A percentile compares a stretch with the other conserved stretches of the same genome.
phyloP scores from a whole-genome alignment of 352 stramenopile genomes.

The Saprolegnia parasitica region DNA sequence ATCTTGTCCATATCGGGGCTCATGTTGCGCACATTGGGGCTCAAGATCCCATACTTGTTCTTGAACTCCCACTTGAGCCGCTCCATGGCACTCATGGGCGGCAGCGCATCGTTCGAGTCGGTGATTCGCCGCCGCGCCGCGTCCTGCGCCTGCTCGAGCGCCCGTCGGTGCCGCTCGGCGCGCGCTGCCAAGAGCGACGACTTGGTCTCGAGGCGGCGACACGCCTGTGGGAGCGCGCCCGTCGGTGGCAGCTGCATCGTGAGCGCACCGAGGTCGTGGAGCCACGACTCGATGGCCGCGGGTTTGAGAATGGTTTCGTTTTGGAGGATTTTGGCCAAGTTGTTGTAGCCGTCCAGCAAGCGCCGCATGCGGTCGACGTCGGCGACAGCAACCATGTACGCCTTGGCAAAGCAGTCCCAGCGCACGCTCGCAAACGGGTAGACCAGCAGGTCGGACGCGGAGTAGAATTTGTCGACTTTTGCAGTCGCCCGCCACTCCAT shows the following conservation, averaged over 20 bases:
- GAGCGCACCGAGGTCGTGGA: background rate
- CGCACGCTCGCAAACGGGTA: conserved; percentile 4
- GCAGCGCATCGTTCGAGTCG: background rate
- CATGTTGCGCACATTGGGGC: conserved; percentile 4
- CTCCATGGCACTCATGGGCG: conserved; percentile 14
- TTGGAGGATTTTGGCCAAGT: conserved; percentile 23
- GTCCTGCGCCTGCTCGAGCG: conserved; percentile 21
- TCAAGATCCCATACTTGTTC: conserved; percentile 18
- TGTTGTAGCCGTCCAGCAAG: conserved; percentile 23
- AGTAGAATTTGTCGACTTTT: conserved; percentile 7
- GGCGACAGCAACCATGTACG: background rate
- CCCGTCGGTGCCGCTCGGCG: background rate
- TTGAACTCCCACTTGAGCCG: conserved; percentile 25
- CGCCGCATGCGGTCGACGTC: background rate
- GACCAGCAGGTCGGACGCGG: conserved; percentile 8
- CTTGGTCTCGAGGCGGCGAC: conserved; percentile 21
- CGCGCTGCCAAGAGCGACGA: conserved; percentile 4
- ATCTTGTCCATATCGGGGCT: conserved; percentile 21
- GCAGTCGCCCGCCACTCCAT: conserved; percentile 25
- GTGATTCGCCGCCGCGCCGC: background rate
- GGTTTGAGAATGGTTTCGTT: conserved; percentile 22
- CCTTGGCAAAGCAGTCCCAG: conserved; percentile 28
- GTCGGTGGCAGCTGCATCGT: conserved; percentile 6
- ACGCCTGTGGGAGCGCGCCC: conserved; percentile 20
- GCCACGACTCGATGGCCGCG: conserved; percentile 17